These are phyloP conservation scores for Prunus mongolica DNA, from an alignment of 306 rosid genomes.

Conservation along the genomic window DNA sequence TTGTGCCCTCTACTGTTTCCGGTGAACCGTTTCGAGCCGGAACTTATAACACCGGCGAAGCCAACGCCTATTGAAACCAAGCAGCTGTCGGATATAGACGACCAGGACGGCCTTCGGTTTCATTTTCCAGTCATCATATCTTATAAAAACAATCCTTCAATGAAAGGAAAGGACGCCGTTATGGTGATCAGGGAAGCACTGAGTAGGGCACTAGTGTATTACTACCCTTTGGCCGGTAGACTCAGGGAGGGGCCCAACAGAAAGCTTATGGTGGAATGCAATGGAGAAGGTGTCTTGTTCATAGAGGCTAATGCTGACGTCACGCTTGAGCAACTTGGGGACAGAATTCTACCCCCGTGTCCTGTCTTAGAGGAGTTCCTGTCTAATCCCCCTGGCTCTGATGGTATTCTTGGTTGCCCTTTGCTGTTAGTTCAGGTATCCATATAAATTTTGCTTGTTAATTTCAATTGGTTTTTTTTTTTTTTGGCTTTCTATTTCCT, in stretches of 20 bases:
- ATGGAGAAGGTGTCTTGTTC: conserved; percentile 25
- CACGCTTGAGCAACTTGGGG: conserved; percentile 8
- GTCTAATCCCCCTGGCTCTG: background rate
- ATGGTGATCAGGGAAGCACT: conserved; percentile 19
- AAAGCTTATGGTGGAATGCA: conserved; percentile 28
- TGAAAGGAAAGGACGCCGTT: background rate
- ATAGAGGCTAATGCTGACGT: conserved; percentile 22
- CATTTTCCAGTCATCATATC: background rate
- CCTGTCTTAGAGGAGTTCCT: conserved; percentile 23
- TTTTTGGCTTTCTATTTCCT: too few species aligned
- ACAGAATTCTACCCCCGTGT: conserved; percentile 22
- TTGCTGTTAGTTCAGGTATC: background rate
- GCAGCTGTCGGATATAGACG: conserved; percentile 6
- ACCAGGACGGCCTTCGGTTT: background rate
- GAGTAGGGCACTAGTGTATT: conserved; percentile 10
- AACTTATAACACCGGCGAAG: background rate
- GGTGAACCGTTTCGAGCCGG: background rate
- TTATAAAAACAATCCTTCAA: background rate
- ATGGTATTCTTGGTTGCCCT: conserved; percentile 8
- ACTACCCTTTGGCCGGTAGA: conserved; percentile 35
- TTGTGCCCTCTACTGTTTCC: background rate
- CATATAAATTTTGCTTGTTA: too few species aligned
- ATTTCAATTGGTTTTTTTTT: too few species aligned
- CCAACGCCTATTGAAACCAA: conserved; percentile 2
- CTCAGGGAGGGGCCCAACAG: conserved; percentile 5